Evolutionary conservation across 257 asterid genomes (phyloP), one percentile per base, ranked within the genome.

Genomic region (Nyctanthes arbortristis): DNA sequence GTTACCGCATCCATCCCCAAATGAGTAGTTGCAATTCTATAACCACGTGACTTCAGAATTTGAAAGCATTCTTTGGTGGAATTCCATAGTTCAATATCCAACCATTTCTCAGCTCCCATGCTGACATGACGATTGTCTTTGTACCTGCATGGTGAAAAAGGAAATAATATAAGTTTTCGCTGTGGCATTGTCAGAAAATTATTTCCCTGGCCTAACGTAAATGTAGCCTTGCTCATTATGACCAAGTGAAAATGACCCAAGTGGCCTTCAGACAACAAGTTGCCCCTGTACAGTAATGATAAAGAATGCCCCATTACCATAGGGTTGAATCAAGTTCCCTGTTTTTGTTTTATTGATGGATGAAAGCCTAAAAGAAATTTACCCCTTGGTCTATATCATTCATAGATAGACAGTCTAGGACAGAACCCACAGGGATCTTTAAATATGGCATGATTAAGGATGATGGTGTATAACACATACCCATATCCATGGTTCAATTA

Each of bases 51-150:
- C 77, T 87, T 91, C 63, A 93, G 85, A 80, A 78, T 75, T 63
- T 66, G 81, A 66, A 89, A 91, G 84, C 99, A 93, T 68, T 87
- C 93, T 28, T 77, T 70, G 57, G 86, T 76, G 34, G 96, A 89
- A 77, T 77, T 64, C 99, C 99, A 93, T n/a, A 88, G 84, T 74
- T 93, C 99, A 33, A 93, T 89, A 70, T 93, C 99, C 85, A 93
- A 79, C 99, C 99, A 93, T 79, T 89, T 93, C 86, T 93, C 97
- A 18, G 99, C 96, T 68, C 99, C 99, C 96, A 85, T 91, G 85
- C 99, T 93, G 37, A 93, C 97, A 78, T 93, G 99, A 10, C 97
- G 97, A 70, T 91, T 91, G 71, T 87, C 96, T 77, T 84, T 84
- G 71, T 89, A 93, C 87, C 99, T 93, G 78, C 73, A 76, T 7